A percentile compares a stretch with the other conserved stretches of the same genome.
phyloP scores from a whole-genome alignment of 495 filamentous ascomycete genomes.

The Thermothielavioides terrestris region DNA sequence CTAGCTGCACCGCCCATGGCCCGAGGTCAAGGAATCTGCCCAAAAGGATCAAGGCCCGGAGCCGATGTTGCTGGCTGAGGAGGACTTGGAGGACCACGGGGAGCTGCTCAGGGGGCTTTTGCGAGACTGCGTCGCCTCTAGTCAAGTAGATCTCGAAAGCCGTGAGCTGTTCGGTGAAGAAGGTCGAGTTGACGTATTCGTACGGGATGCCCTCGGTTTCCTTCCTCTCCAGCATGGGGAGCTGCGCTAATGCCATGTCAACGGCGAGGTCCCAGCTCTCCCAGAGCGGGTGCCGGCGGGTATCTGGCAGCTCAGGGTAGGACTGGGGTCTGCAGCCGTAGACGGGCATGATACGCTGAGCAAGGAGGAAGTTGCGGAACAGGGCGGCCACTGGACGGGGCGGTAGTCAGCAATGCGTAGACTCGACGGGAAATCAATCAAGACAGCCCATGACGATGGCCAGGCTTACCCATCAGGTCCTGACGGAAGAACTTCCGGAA shows the following conservation, averaged over 20 bases:
- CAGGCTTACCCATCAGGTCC: constrained; percentile 66
- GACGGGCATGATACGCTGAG: constrained; percentile 88
- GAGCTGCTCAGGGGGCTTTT: constrained; percentile 84
- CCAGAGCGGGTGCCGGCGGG: constrained; percentile 89
- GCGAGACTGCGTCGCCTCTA: constrained; percentile 69
- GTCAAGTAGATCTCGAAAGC: constrained; percentile 96
- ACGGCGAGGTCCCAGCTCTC: constrained; percentile 96
- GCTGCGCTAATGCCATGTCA: constrained; percentile 87
- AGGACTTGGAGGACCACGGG: constrained; percentile 95
- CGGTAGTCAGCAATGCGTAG: not conserved
- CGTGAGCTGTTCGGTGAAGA: constrained; percentile 95
- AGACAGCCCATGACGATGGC: no score
- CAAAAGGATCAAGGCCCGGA: constrained; percentile 86
- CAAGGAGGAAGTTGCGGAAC: constrained; percentile 91
- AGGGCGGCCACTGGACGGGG: constrained; percentile 63
- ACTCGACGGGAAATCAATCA: no score
- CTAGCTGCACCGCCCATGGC: constrained; percentile 95
- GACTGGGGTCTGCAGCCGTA: constrained; percentile 93
- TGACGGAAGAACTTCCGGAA: constrained; percentile 97
- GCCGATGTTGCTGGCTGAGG: constrained; percentile 85
- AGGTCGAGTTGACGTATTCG: constrained; percentile 88
- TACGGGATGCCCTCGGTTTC: constrained; percentile 67
- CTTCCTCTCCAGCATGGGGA: constrained; percentile 68
- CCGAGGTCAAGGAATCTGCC: constrained; percentile 92
- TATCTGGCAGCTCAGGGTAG: constrained; percentile 79